Percentiles rank a stretch among this genome's conserved stretches.
Conservation (phyloP, 768 basidiomycete genomes). For the Gymnopilus junonius region DNA sequence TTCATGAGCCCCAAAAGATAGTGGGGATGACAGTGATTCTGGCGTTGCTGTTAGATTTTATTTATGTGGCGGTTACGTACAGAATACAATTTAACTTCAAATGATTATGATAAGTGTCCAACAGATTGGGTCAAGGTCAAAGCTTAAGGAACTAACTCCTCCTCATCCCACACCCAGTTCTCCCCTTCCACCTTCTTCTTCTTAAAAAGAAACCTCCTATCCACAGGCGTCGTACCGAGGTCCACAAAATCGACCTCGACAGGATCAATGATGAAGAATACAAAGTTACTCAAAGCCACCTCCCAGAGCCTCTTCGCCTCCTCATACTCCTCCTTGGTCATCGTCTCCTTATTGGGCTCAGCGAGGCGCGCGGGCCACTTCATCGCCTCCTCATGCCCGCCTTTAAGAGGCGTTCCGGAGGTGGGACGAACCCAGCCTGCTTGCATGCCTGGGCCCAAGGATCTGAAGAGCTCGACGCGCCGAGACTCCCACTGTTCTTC, state of each 20-base stretch:
- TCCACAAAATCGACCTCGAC: constrained; percentile 71
- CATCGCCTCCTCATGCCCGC: constrained; percentile 59
- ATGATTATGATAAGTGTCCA: too few species aligned
- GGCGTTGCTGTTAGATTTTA: too few species aligned
- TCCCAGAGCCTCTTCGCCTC: constrained; percentile 52
- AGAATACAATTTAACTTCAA: too few species aligned
- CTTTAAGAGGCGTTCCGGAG: constrained; percentile 59
- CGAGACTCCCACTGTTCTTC: constrained; percentile 67
- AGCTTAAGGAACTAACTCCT: constrained; percentile 64
- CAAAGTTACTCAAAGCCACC: constrained; percentile 66
- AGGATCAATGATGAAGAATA: constrained; percentile 75
- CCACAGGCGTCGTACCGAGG: constrained; percentile 56
- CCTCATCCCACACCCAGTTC: constrained; percentile 58
- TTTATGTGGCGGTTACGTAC: too few species aligned
- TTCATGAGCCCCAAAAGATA: too few species aligned
- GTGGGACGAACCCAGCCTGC: constrained; percentile 74
- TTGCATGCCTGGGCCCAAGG: constrained; percentile 63
- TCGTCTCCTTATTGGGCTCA: constrained; percentile 29
- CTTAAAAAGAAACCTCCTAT: constrained; percentile 60
- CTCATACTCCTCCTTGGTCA: constrained; percentile 42
- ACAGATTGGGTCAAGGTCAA: too few species aligned
- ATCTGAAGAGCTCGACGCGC: constrained; percentile 61
- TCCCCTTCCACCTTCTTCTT: constrained; percentile 35
- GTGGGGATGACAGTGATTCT: too few species aligned
- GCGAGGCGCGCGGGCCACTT: constrained; percentile 64